These are phyloP conservation scores for Teratosphaeria nubilosa DNA, from an alignment of 2,329 filamentous ascomycete genomes.

Conservation along the genomic window DNA sequence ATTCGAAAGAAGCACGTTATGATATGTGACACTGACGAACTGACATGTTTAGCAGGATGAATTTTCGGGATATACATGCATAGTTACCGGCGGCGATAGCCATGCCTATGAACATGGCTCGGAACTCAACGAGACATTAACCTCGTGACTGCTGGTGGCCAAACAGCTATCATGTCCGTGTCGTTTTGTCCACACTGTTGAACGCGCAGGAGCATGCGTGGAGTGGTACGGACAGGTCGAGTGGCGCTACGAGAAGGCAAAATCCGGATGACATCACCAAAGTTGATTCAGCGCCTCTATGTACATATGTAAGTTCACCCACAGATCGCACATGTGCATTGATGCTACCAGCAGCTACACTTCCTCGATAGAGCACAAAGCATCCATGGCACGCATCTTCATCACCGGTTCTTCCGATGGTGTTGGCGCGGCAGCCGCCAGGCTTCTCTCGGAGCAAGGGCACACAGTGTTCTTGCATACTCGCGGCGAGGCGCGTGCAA, in stretches of 20 bases:
- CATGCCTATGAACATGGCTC: background rate
- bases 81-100: background rate
- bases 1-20: background rate
- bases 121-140: too few relatives aligned
- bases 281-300: background rate
- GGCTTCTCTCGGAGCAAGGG: conserved; percentile 40
- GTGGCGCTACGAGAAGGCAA: background rate
- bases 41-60: background rate
- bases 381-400: conserved; percentile 39
- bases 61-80: background rate
- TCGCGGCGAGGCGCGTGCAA: conserved; percentile 44
- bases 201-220: background rate
- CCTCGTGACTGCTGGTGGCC: too few relatives aligned
- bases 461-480: conserved; percentile 49
- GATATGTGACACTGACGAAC: too few relatives aligned
- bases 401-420: conserved; percentile 52
- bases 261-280: background rate
- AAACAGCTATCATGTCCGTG: too few relatives aligned
- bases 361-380: background rate
- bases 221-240: too few relatives aligned
- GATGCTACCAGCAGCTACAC: too few relatives aligned
- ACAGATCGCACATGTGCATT: background rate
- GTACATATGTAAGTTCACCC: too few relatives aligned
- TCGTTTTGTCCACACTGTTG: background rate
- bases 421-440: conserved; percentile 43